phyloP scores from a whole-genome alignment of 805 yeast species.

The Candida tallmaniae region DNA sequence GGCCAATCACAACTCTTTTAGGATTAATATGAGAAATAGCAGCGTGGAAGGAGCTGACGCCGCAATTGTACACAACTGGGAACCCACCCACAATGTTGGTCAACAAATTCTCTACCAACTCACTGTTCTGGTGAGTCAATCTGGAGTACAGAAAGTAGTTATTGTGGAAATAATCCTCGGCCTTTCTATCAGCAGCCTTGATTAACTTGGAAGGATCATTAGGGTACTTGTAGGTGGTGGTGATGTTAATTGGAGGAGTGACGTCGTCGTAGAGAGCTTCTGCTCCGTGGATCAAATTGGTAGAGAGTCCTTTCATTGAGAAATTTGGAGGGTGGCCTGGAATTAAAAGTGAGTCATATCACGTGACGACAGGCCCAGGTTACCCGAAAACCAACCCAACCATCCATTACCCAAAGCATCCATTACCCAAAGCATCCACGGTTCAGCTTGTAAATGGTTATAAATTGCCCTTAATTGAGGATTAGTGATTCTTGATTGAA shows the following conservation, averaged over 20 bases:
- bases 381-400: no score
- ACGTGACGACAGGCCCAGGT: no score
- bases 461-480: no score
- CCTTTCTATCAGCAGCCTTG: conserved; percentile 30
- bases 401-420: no score
- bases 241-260: conserved; percentile 74
- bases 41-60: conserved; percentile 78
- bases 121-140: conserved; percentile 66
- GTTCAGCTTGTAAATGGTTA: no score
- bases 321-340: no score
- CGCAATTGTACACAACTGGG: conserved; percentile 70
- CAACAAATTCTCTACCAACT: conserved; percentile 63
- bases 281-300: conserved; percentile 68
- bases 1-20: conserved; percentile 65
- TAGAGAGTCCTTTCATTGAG: conserved; percentile 45
- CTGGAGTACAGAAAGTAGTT: conserved; percentile 53
- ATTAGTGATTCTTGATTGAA: no score
- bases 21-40: conserved; percentile 69
- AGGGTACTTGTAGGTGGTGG: conserved; percentile 73
- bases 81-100: conserved; percentile 57
- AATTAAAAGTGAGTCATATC: no score
- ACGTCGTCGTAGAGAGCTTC: conserved; percentile 59
- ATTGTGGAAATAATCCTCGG: conserved; percentile 9
- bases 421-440: no score
- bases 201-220: conserved; percentile 52